phyloP scores from a whole-genome alignment of 306 rosid species.

The Begonia peltatifolia region DNA sequence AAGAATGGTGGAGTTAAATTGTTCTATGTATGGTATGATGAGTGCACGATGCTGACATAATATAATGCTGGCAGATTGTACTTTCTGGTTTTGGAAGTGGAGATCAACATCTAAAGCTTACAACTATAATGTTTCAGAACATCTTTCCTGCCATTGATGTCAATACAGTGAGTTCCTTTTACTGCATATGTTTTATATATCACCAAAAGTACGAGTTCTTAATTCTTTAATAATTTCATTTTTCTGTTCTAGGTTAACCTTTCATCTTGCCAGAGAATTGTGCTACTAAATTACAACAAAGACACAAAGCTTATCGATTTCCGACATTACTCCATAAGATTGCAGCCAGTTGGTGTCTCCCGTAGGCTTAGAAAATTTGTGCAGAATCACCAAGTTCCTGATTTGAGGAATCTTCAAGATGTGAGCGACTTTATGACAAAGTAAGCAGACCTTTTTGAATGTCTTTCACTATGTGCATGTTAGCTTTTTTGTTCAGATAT shows the following conservation, averaged over 20 bases:
- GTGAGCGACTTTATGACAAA: conserved; percentile 92
- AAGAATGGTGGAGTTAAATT: not conserved
- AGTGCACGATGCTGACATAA: conserved; percentile 1
- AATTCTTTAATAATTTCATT: conserved; percentile 8
- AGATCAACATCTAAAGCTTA: conserved; percentile 58
- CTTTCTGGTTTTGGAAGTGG: conserved; percentile 85
- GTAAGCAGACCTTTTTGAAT: conserved; percentile 26
- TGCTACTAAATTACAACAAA: conserved; percentile 85
- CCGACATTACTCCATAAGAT: conserved; percentile 85
- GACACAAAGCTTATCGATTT: conserved; percentile 83
- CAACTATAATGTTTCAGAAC: conserved; percentile 79
- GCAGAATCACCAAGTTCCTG: conserved; percentile 86
- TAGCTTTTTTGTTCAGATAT: no score
- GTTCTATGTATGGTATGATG: not conserved
- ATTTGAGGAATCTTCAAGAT: conserved; percentile 81
- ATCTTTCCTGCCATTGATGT: conserved; percentile 89
- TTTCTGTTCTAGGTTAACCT: conserved; percentile 59
- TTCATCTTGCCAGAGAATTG: conserved; percentile 83
- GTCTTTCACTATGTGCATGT: no score
- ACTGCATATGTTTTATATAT: not conserved
- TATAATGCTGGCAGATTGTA: conserved; percentile 46
- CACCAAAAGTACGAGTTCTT: not conserved
- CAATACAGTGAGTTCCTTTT: conserved; percentile 64
- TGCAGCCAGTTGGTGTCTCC: conserved; percentile 92
- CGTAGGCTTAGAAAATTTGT: conserved; percentile 78